Evolutionary conservation across 805 yeast species (phyloP), one percentile per base, ranked within the genome.

Genomic region (Pichia paraexigua): DNA sequence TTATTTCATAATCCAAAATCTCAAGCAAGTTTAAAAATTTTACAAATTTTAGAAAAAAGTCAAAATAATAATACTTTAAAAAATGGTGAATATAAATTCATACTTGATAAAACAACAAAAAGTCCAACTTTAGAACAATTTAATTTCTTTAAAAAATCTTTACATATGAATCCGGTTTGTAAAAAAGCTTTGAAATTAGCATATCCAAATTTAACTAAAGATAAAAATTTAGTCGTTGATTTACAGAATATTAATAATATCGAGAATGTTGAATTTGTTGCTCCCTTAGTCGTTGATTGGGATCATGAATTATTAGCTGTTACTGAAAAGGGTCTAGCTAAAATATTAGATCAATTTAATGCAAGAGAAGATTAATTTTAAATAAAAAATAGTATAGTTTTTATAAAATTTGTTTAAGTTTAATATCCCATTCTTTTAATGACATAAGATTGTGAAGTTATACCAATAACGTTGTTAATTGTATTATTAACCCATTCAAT

Each of bases 381-480:
- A 18, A 25, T 8, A 25, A 5, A 24, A 5, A 24, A 24, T 5
- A 5, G 7, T 24, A 24, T 24, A 24, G 7, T 24, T 24, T 24
- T n/a, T n/a, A n/a, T n/a, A n/a, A n/a, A n/a, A n/a, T n/a, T n/a
- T n/a, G n/a, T n/a, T n/a, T n/a, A n/a, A n/a, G 15, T 35, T 58
- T 63, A 78, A 43, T 75, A 71, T 1, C 91, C 94, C 95, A 94
- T 94, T 68, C 99, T 78, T 66, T 82, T 83, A 45, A 91, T 82
- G 45, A 94, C 95, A 65, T 94, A 94, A 62, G 83, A 80, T 67
- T 94, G 98, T 1, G 97, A 96, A 35, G 88, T 71, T 1, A 87
- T 85, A 18, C 97, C 98, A 57, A 94, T 79, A 18, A 89, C 75
- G 56, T 90, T 75, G 20, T 81, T 80, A 48, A 94, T 72, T 0